phyloP scores from a whole-genome alignment of 805 yeast genomes.

The Kregervanrija pseudodelftensis region DNA sequence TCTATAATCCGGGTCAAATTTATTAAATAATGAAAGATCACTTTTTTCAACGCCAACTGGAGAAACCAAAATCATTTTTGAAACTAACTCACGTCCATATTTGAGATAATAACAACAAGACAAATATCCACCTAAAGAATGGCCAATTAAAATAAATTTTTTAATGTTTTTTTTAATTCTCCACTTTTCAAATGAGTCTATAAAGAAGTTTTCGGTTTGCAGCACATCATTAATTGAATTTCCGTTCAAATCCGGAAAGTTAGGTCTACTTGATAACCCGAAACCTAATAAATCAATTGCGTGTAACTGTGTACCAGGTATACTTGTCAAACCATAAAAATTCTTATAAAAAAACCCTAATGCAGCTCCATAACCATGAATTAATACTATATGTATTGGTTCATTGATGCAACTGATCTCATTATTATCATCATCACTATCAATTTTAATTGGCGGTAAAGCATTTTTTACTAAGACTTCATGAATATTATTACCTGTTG shows the following conservation, averaged over 20 bases:
- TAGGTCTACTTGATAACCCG: constrained; percentile 60
- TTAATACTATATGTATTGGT: constrained; percentile 43
- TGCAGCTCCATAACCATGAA: constrained; percentile 94
- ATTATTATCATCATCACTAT: not conserved
- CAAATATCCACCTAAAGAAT: constrained; percentile 74
- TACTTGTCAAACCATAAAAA: constrained; percentile 42
- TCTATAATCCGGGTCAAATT: not conserved
- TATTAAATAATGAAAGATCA: constrained; percentile 35
- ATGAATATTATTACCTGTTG: constrained; percentile 46
- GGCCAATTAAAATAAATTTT: constrained; percentile 61
- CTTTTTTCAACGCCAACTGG: constrained; percentile 76
- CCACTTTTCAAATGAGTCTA: constrained; percentile 60
- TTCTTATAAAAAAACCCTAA: constrained; percentile 74
- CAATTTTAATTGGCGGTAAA: constrained; percentile 17
- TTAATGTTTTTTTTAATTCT: constrained; percentile 40
- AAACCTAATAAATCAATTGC: constrained; percentile 68
- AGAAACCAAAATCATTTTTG: constrained; percentile 55
- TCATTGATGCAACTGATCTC: constrained; percentile 1
- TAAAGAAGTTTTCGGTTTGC: constrained; percentile 50
- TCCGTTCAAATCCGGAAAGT: constrained; percentile 22
- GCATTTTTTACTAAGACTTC: constrained; percentile 55
- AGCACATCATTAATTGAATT: constrained; percentile 32
- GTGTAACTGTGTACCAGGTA: constrained; percentile 53
- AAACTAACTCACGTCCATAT: constrained; percentile 42
- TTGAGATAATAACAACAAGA: constrained; percentile 57